Base-by-base conservation (phyloP, 2,329 filamentous ascomycete genomes). In the Fusarium begoniae region DNA sequence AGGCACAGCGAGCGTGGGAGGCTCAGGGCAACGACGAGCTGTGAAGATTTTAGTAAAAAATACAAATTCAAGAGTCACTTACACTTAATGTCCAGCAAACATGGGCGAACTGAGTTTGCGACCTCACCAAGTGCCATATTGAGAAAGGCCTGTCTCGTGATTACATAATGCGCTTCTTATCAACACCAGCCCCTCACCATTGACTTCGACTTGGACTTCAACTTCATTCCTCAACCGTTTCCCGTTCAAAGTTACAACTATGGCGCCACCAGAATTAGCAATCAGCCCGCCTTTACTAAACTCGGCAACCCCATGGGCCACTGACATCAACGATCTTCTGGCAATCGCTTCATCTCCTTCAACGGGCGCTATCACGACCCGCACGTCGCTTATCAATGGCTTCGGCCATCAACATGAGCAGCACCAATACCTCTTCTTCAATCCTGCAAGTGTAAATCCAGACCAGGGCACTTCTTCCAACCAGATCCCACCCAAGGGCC, bases 231-330 rank as follows among this genome's bases (percentile, higher is more conserved):
- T 18, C 18, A n/a, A 32, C 3, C 3, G 22, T 2, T 15, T 28
- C 9, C 9, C 4, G 15, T 18, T 8, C n/a, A 24, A 28, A 5
- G 3, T 28, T 15, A 8, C 18, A 13, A 69, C 37, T 5, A 78
- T 76, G 76, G 10, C 75, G 10, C 77, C 76, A 3, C 77, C 72
- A 12, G 63, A 51, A 14, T 80, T 92, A 15, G 57, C 74, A 13
- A 89, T 94, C 68, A 75, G 84, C 48, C 92, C 92, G 2, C 92
- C 92, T 0, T 84, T 96, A 12, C 84, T 95, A 73, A 95, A 95
- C 82, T 93, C 92, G 2, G 90, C 93, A 37, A 92, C 89, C 56
- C 93, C 93, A 1, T 95, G 93, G 93, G 92, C 93, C 32, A 94
- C 92, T 0, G 90, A 88, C 6, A 81, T 87, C 10, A 84, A 87